Base-by-base conservation (phyloP, 495 filamentous ascomycete species). In the Antarctomyces pellizariae region DNA sequence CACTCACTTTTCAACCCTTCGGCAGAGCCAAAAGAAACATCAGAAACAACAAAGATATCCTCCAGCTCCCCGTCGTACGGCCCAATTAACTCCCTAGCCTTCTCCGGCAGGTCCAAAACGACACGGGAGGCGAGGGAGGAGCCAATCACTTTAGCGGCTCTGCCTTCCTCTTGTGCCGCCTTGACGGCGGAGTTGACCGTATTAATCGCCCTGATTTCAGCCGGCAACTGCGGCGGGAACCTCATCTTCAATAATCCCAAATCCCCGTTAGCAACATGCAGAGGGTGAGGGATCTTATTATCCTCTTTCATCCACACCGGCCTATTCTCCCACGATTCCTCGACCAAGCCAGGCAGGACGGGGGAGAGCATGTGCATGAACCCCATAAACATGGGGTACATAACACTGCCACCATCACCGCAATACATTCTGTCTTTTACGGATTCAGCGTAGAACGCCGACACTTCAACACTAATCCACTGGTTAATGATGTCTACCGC, bases 361-460 rank as follows among this genome's bases (percentile, higher is more conserved):
- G 86, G 84, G 4, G 62, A 63, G 14, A 95, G 54, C 46, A 83
- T 72, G 26, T 68, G 60, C 36, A 86, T 51, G 24, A 93, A 57
- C 28, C 74, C 61, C 2, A 53, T 42, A 24, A 75, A 67, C 24
- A 95, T 62, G 25, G 73, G 50, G 38, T 64, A 64, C 11, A 91
- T 42, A 5, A 80, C 75, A 7, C 62, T 67, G 28, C 58, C 54
- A 22, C 63, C 62, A 30, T 64, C 62, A 13, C 71, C 71, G 16
- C 79, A 78, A 52, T 95, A 95, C 3, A 92, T 49, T 15, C 75
- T 56, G 42, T 99, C 86, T 47, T 95, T 99, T 42, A 82, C 53
- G 0, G 73, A 63, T 44, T 95, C 86, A 27, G 95, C 65, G 50
- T 95, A 95, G 43, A 93, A 90, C 0, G 84, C 66, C 0, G 83